phyloP scores from a whole-genome alignment of 2,329 filamentous ascomycete genomes.

The Cladosporium sp. region DNA sequence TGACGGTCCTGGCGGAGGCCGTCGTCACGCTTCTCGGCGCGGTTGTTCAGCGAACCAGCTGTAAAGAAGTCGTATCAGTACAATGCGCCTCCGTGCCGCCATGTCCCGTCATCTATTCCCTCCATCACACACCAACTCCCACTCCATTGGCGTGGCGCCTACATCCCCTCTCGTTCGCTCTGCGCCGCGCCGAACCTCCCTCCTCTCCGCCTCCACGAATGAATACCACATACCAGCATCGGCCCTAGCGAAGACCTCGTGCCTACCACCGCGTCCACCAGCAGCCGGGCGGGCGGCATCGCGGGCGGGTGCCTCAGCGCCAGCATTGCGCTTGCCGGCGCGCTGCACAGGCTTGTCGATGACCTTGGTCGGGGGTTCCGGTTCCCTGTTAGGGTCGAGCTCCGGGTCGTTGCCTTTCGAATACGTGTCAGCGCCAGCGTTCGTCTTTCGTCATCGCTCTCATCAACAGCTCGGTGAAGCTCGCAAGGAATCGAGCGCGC shows the following conservation, averaged over 20 bases:
- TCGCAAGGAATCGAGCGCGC: background rate
- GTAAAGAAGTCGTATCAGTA: conserved; percentile 13
- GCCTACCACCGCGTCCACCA: conserved; percentile 45
- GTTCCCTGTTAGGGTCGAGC: conserved; percentile 66
- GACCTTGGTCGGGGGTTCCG: conserved; percentile 75
- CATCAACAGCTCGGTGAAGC: conserved; percentile 1
- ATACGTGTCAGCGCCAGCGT: conserved; percentile 7
- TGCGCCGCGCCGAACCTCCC: background rate
- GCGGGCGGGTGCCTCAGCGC: conserved; percentile 58
- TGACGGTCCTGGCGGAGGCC: conserved; percentile 45
- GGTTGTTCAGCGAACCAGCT: conserved; percentile 76
- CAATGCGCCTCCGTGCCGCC: conserved; percentile 1
- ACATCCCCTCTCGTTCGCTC: background rate
- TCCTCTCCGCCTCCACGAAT: background rate
- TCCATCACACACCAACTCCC: background rate
- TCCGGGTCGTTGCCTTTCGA: conserved; percentile 61
- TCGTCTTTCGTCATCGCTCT: conserved; percentile 12
- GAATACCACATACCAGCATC: conserved; percentile 69
- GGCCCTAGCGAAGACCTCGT: conserved; percentile 60
- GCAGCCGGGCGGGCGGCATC: conserved; percentile 31
- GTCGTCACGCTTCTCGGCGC: conserved; percentile 70
- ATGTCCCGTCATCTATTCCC: background rate
- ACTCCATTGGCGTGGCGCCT: background rate
- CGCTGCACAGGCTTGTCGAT: conserved; percentile 76
- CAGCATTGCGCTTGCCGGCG: conserved; percentile 80